Evolutionary conservation across 2,329 filamentous ascomycete genomes (phyloP).

Genomic region (Curvularia spicifera): DNA sequence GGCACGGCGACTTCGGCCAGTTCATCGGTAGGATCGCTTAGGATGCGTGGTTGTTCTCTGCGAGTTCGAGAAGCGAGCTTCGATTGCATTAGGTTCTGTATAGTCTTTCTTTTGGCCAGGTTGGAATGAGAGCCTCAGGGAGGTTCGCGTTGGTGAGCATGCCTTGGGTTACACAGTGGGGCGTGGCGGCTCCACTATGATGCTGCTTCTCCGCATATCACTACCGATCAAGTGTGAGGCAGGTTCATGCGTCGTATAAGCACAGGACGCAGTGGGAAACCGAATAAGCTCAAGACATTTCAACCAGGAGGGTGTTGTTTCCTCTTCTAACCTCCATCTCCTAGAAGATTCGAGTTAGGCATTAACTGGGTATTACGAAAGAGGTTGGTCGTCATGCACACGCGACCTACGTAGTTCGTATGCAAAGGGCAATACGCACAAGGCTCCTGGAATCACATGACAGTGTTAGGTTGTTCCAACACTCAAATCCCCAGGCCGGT

Average conservation of each 20-base stretch:
- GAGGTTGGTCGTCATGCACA: background rate
- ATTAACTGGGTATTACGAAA: background rate
- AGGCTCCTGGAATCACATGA: background rate
- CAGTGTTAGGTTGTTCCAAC: background rate
- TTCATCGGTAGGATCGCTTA: background rate
- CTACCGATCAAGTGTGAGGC: background rate
- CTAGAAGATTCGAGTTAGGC: background rate
- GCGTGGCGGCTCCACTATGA: background rate
- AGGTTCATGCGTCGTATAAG: background rate
- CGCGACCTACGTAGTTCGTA: background rate
- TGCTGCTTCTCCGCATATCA: background rate
- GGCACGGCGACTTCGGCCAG: conserved; percentile 10
- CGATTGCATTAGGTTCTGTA: background rate
- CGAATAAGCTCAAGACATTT: background rate
- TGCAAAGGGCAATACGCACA: background rate
- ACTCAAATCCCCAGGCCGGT: background rate
- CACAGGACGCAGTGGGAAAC: background rate
- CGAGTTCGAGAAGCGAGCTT: background rate
- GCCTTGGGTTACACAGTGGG: background rate
- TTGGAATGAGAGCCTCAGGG: background rate
- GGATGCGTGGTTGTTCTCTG: background rate
- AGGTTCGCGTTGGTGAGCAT: background rate
- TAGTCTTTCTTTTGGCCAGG: background rate
- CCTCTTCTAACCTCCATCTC: background rate
- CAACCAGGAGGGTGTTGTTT: background rate